A percentile compares a stretch with the other conserved stretches of the same genome.
Evolutionary conservation across 768 basidiomycete genomes (phyloP).

Genomic region (Tricholoma matsutake): DNA sequence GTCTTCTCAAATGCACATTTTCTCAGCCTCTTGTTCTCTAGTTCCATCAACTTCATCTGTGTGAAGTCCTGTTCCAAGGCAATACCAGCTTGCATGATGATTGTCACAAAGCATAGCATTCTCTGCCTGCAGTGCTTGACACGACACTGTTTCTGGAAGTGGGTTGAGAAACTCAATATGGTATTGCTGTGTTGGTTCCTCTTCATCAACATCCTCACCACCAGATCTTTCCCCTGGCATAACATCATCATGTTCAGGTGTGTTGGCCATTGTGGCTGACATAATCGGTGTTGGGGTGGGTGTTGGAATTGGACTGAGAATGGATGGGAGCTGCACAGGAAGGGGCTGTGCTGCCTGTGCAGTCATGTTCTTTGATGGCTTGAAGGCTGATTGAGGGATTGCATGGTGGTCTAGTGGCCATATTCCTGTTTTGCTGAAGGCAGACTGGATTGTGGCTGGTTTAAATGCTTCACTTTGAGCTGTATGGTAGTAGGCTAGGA

Average conservation of each 20-base stretch:
- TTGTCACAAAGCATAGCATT: constrained; percentile 8
- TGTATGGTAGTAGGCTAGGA: background rate
- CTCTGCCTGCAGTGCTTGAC: constrained; percentile 1
- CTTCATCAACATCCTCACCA: constrained; percentile 1
- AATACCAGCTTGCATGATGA: background rate
- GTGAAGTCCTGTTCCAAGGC: constrained; percentile 10
- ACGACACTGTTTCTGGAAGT: constrained; percentile 5
- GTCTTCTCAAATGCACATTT: constrained; percentile 10
- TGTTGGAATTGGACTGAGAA: constrained; percentile 5
- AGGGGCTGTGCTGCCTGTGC: constrained; percentile 13
- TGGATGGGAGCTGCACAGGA: constrained; percentile 7
- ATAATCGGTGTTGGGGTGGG: background rate
- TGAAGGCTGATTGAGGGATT: constrained; percentile 9
- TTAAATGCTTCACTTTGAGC: background rate
- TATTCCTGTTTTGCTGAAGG: constrained; percentile 11
- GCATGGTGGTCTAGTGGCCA: constrained; percentile 13
- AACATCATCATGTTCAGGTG: background rate
- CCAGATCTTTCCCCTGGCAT: background rate
- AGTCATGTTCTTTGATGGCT: constrained; percentile 16
- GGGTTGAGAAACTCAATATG: background rate
- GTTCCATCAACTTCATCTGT: constrained; percentile 15
- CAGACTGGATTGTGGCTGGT: background rate
- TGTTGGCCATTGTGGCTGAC: background rate
- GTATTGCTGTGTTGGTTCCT: background rate
- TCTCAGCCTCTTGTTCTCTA: constrained; percentile 11